Percentiles rank a stretch among this genome's conserved stretches.
Conservation (phyloP, 1,284 basidiomycete genomes). For the Vanrija pseudolonga region DNA sequence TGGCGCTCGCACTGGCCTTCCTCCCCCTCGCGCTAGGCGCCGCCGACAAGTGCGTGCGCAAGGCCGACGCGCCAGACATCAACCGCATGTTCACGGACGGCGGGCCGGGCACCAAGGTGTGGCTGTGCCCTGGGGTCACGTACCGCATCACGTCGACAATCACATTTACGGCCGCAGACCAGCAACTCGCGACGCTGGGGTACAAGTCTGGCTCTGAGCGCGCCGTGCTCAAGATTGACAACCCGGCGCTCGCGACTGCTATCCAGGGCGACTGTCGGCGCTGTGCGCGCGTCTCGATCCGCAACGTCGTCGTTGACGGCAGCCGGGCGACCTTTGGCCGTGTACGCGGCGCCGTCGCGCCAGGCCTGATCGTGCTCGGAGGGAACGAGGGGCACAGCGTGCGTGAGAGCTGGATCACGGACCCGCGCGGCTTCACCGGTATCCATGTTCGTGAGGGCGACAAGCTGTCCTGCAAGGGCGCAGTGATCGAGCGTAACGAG, state of each 20-base stretch:
- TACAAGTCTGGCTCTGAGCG: conserved; percentile 49
- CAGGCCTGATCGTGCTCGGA: conserved; percentile 44
- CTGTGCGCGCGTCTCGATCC: conserved; percentile 45
- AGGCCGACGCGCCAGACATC: conserved; percentile 40
- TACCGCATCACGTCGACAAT: conserved; percentile 49
- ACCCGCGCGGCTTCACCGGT: conserved; percentile 49
- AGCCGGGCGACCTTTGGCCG: conserved; percentile 40
- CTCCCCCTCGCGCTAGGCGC: conserved; percentile 13
- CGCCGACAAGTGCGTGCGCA: conserved; percentile 30
- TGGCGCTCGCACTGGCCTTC: conserved; percentile 6
- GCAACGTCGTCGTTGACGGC: conserved; percentile 47
- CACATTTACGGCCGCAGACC: conserved; percentile 51
- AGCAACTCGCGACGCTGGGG: conserved; percentile 52
- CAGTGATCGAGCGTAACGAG: conserved; percentile 44
- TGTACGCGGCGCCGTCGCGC: conserved; percentile 23
- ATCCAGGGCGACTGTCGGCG: conserved; percentile 50
- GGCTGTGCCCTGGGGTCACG: conserved; percentile 50
- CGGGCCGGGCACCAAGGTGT: conserved; percentile 49
- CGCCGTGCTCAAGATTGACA: conserved; percentile 47
- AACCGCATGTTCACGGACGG: conserved; percentile 46
- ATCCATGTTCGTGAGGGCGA: conserved; percentile 49
- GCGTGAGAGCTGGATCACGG: conserved; percentile 31
- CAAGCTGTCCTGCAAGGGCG: conserved; percentile 42
- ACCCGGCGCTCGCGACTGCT: conserved; percentile 33
- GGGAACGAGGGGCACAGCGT: conserved; percentile 49